These are phyloP conservation scores for Russula earlei DNA, from an alignment of 768 basidiomycete species.

Conservation along the genomic window DNA sequence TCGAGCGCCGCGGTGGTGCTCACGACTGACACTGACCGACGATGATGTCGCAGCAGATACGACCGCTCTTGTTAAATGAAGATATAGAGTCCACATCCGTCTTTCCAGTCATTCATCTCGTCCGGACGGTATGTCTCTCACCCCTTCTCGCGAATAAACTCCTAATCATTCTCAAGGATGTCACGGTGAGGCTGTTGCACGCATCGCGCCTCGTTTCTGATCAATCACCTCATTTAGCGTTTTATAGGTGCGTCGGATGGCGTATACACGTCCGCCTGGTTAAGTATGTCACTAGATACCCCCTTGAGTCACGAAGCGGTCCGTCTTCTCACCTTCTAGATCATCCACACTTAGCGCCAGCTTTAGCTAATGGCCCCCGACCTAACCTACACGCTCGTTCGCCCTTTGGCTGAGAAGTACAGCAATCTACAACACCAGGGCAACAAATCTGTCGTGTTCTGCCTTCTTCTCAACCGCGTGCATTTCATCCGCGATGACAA, in stretches of 20 bases:
- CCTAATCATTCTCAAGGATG: constrained; percentile 2
- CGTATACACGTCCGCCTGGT: neutral
- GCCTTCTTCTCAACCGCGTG: constrained; percentile 78
- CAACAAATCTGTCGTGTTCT: constrained; percentile 82
- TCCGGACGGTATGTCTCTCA: constrained; percentile 43
- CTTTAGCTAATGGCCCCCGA: constrained; percentile 72
- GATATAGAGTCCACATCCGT: constrained; percentile 52
- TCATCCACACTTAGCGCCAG: neutral
- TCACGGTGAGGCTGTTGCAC: constrained; percentile 1
- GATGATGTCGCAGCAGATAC: constrained; percentile 22
- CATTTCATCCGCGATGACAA: constrained; percentile 76
- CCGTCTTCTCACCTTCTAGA: constrained; percentile 22
- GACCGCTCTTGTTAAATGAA: constrained; percentile 39
- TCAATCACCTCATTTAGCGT: constrained; percentile 32
- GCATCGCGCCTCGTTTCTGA: neutral
- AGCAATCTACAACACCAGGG: constrained; percentile 55
- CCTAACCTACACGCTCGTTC: constrained; percentile 81
- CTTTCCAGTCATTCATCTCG: constrained; percentile 76
- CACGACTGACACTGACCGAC: neutral
- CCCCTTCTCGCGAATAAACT: neutral
- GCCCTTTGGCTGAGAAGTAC: constrained; percentile 85
- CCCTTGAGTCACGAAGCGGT: constrained; percentile 78
- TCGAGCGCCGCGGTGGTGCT: too few relatives aligned
- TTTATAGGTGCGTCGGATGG: constrained; percentile 49
- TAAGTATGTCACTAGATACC: constrained; percentile 46